Conservation (phyloP, 192 early-diverging fungal genomes). For the Pilaira anomala region DNA sequence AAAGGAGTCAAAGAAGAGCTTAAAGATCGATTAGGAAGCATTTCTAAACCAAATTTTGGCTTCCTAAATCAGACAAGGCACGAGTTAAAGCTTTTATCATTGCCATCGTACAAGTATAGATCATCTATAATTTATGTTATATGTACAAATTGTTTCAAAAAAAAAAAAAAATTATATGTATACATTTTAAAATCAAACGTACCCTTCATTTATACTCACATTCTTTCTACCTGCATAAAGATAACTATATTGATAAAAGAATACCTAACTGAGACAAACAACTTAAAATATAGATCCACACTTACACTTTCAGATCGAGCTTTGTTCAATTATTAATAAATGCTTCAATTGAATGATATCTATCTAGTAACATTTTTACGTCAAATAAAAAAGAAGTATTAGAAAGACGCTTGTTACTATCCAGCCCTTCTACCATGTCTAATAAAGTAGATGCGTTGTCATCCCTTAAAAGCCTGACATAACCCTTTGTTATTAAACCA, state of each 20-base stretch:
- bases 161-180: constrained; percentile 21
- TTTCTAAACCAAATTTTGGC: constrained; percentile 24
- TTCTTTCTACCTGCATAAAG: constrained; percentile 40
- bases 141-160: not conserved
- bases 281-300: not conserved
- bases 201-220: constrained; percentile 46
- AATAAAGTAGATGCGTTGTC: constrained; percentile 27
- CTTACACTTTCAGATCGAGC: constrained; percentile 38
- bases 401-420: constrained; percentile 20
- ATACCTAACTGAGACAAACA: not conserved
- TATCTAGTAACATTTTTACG: constrained; percentile 34
- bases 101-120: constrained; percentile 49
- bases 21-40: constrained; percentile 25
- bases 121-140: constrained; percentile 24
- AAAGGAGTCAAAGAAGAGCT: constrained; percentile 30
- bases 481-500: constrained; percentile 31
- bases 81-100: constrained; percentile 40
- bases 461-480: constrained; percentile 38
- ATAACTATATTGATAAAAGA: constrained; percentile 23
- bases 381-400: constrained; percentile 45
- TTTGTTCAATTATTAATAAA: constrained; percentile 41
- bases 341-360: constrained; percentile 41
- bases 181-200: no score
- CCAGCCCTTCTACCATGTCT: not conserved
- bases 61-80: constrained; percentile 26